Percentiles rank a stretch among this genome's conserved stretches.
phyloP scores from a whole-genome alignment of 495 filamentous ascomycete species.

The Antarctomyces pellizariae region DNA sequence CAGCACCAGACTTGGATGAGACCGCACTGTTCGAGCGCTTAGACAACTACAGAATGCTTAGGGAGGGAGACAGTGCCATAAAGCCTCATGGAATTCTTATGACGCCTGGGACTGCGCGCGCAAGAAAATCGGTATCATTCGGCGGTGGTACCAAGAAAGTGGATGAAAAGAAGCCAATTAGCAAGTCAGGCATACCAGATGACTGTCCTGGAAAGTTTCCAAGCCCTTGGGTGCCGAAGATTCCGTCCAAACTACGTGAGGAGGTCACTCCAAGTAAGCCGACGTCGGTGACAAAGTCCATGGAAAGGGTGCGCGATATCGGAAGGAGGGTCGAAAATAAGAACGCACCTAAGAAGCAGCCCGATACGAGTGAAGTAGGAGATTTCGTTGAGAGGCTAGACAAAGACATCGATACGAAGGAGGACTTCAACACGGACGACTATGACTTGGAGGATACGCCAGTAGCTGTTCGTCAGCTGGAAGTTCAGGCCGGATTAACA shows the following conservation, averaged over 20 bases:
- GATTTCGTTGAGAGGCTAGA: too few relatives aligned
- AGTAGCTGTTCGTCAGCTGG: constrained; percentile 4
- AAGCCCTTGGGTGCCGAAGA: constrained; percentile 32
- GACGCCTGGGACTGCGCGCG: constrained; percentile 63
- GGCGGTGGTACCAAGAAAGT: constrained; percentile 22
- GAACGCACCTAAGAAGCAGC: background rate
- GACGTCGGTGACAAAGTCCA: constrained; percentile 24
- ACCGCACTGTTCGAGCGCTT: constrained; percentile 2
- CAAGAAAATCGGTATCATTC: constrained; percentile 82
- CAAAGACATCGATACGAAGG: background rate
- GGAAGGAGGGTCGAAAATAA: constrained; percentile 17
- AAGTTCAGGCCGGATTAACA: constrained; percentile 10
- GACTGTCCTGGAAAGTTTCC: constrained; percentile 36
- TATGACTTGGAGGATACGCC: too few relatives aligned
- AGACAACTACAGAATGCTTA: background rate
- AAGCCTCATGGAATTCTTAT: constrained; percentile 46
- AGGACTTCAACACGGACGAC: too few relatives aligned
- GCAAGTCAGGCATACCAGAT: constrained; percentile 24
- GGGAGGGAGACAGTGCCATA: constrained; percentile 13
- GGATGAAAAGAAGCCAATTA: constrained; percentile 13
- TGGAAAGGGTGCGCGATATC: constrained; percentile 21
- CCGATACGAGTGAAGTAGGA: too few relatives aligned
- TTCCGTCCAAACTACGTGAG: constrained; percentile 1
- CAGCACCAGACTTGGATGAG: constrained; percentile 23
- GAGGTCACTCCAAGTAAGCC: too few relatives aligned